These are phyloP conservation scores for Leccinum ponderosum DNA, from an alignment of 1,284 basidiomycete species.

Conservation along the genomic window DNA sequence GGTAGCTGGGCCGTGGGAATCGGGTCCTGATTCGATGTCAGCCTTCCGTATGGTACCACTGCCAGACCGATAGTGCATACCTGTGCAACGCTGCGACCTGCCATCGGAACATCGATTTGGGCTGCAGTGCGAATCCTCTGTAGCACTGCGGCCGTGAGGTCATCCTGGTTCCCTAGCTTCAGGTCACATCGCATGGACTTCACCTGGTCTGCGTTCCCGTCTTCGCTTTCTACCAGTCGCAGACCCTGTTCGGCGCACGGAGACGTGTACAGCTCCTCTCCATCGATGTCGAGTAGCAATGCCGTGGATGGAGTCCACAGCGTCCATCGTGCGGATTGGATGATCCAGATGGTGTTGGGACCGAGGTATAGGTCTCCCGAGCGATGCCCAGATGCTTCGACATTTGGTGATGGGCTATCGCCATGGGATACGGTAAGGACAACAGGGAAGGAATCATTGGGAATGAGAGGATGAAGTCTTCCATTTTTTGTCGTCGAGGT, in stretches of 20 bases:
- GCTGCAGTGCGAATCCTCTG: not conserved
- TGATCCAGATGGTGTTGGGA: not conserved
- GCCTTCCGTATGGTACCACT: not conserved
- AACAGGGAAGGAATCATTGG: not conserved
- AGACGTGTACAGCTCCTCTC: not conserved
- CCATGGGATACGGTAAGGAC: not conserved
- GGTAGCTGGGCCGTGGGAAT: not conserved
- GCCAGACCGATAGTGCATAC: not conserved
- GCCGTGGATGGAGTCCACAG: not conserved
- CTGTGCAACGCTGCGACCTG: not conserved
- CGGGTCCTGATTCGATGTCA: not conserved
- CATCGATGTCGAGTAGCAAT: not conserved
- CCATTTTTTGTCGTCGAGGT: too few species aligned
- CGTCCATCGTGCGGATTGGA: not conserved
- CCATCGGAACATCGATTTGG: not conserved
- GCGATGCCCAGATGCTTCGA: not conserved
- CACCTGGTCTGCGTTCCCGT: not conserved
- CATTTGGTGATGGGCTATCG: not conserved
- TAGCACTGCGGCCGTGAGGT: not conserved
- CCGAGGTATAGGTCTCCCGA: not conserved
- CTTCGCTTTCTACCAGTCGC: not conserved
- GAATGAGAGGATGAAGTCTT: too few species aligned
- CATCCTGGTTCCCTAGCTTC: not conserved
- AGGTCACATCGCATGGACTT: not conserved
- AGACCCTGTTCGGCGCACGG: not conserved